Evolutionary conservation across 2,329 filamentous ascomycete genomes (phyloP).

Genomic region (Hypoxylon sp.): DNA sequence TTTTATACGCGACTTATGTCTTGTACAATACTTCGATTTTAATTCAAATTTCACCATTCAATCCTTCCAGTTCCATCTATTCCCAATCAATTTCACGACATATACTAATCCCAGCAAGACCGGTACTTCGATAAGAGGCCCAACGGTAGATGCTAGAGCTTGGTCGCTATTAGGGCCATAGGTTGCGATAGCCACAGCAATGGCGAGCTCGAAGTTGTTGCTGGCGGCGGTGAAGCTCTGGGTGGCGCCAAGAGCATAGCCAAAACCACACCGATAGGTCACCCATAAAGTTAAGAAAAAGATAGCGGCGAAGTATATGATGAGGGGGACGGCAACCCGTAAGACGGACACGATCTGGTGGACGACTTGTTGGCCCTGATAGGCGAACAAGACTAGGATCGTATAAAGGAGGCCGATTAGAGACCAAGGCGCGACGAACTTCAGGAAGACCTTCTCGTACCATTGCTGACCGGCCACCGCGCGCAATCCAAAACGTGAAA

Average conservation of each 20-base stretch:
- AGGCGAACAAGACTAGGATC: slow-evolving; percentile 87
- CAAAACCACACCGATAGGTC: slow-evolving; percentile 77
- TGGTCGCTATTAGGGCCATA: slow-evolving; percentile 85
- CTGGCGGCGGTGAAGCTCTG: slow-evolving; percentile 92
- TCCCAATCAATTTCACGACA: slow-evolving; percentile 72
- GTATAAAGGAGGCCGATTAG: slow-evolving; percentile 89
- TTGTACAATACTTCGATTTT: background rate
- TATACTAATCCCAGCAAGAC: slow-evolving; percentile 85
- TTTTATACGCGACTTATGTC: background rate
- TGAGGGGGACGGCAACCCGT: slow-evolving; percentile 82
- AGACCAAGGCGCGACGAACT: slow-evolving; percentile 78
- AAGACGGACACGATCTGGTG: slow-evolving; percentile 87
- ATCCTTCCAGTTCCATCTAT: slow-evolving; percentile 68
- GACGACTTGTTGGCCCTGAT: slow-evolving; percentile 82
- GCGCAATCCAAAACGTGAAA: slow-evolving; percentile 77
- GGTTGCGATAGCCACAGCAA: slow-evolving; percentile 86
- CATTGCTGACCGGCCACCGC: slow-evolving; percentile 67
- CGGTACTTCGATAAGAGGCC: slow-evolving; percentile 88
- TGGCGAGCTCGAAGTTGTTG: slow-evolving; percentile 94
- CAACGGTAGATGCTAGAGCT: slow-evolving; percentile 85
- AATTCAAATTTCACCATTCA: slow-evolving; percentile 33
- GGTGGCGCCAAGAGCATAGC: slow-evolving; percentile 78
- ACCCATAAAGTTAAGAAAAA: slow-evolving; percentile 78
- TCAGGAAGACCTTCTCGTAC: slow-evolving; percentile 80
- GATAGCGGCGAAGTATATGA: slow-evolving; percentile 84